A percentile compares a stretch with the other conserved stretches of the same genome.
phyloP scores from a whole-genome alignment of 805 yeast species.

The Candida broadrunensis region DNA sequence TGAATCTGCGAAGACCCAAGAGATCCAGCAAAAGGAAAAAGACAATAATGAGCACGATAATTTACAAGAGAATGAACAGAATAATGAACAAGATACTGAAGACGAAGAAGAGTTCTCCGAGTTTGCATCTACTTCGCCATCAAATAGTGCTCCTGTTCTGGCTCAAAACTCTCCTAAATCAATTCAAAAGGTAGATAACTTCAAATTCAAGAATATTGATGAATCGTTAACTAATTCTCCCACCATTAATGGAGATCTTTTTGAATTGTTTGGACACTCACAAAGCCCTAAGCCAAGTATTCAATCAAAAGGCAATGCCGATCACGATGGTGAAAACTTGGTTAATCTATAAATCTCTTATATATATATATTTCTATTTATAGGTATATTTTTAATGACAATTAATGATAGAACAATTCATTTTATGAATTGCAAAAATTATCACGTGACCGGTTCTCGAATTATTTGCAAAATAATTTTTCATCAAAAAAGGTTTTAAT shows the following conservation, averaged over 20 bases:
- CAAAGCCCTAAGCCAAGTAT: too few relatives aligned
- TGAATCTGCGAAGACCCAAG: background rate
- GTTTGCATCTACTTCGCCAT: background rate
- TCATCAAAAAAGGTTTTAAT: too few relatives aligned
- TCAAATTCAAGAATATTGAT: background rate
- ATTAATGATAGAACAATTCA: too few relatives aligned
- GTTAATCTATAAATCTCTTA: background rate
- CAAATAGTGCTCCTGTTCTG: background rate
- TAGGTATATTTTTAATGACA: too few relatives aligned
- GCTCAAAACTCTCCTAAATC: background rate
- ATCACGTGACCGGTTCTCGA: too few relatives aligned
- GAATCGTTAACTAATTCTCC: background rate
- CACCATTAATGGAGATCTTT: background rate
- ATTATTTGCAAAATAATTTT: too few relatives aligned
- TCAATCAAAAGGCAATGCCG: background rate
- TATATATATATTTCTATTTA: background rate
- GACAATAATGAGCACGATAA: too few relatives aligned
- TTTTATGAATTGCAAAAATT: too few relatives aligned
- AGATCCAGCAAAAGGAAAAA: too few relatives aligned
- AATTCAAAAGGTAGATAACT: background rate
- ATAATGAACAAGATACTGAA: slow-evolving; percentile 1
- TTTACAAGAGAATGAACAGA: background rate
- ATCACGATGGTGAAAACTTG: slow-evolving; percentile 1
- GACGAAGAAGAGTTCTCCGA: slow-evolving; percentile 3
- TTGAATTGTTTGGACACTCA: background rate